Conservation (phyloP, 2,329 filamentous ascomycete species). For the Penicillium olsonii region DNA sequence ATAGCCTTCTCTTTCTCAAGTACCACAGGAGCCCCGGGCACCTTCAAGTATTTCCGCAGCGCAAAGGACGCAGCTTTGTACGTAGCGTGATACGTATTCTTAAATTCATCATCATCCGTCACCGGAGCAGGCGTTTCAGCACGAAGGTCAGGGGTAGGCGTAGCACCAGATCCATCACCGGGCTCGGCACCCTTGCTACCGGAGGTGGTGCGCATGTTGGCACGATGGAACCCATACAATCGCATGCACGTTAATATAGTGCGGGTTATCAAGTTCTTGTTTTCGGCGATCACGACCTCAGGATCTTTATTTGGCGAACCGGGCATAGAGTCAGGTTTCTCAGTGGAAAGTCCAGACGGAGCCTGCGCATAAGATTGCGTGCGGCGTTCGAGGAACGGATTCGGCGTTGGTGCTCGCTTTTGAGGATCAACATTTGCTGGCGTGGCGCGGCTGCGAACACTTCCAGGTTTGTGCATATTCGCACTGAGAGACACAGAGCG, state of each 20-base stretch:
- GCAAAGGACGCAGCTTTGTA: slow-evolving; percentile 47
- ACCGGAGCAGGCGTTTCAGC: slow-evolving; percentile 19
- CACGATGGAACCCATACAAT: slow-evolving; percentile 44
- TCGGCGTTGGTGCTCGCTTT: slow-evolving; percentile 28
- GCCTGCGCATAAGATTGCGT: slow-evolving; percentile 11
- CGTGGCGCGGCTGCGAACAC: slow-evolving; percentile 17
- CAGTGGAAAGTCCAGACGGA: slow-evolving; percentile 15
- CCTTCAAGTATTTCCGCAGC: slow-evolving; percentile 42
- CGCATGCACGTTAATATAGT: slow-evolving; percentile 48
- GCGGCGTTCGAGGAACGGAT: slow-evolving; percentile 27
- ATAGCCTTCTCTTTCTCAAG: slow-evolving; percentile 43
- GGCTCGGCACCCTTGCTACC: slow-evolving; percentile 18
- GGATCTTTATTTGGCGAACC: slow-evolving; percentile 27
- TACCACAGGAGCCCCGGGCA: slow-evolving; percentile 19
- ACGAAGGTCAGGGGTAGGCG: slow-evolving; percentile 20
- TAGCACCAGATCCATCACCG: slow-evolving; percentile 14
- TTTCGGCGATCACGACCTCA: slow-evolving; percentile 35
- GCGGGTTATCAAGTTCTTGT: slow-evolving; percentile 44
- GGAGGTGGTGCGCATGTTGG: slow-evolving; percentile 23
- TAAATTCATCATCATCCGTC: slow-evolving; percentile 44
- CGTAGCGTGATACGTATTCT: slow-evolving; percentile 47
- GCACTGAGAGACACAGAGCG: slow-evolving; percentile 37
- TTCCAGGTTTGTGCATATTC: slow-evolving; percentile 25
- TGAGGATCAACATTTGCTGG: slow-evolving; percentile 19
- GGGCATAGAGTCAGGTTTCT: slow-evolving; percentile 17